Percentiles rank a stretch among this genome's conserved stretches.
phyloP scores from a whole-genome alignment of 805 yeast species.

The Metschnikowia vanudenii region DNA sequence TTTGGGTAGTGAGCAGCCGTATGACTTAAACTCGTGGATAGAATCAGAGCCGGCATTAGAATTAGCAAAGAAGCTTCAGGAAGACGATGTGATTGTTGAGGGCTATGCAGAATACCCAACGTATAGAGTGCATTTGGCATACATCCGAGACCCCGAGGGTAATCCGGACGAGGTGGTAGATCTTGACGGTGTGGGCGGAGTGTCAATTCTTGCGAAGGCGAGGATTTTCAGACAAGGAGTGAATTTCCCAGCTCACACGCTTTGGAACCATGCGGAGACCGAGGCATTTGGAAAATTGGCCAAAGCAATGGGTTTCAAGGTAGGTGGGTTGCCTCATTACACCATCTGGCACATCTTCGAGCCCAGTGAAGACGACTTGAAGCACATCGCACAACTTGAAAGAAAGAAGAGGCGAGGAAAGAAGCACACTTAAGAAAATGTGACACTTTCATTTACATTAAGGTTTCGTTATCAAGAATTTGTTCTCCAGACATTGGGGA shows the following conservation, averaged over 20 bases:
- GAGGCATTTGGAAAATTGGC: constrained; percentile 87
- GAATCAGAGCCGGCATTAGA: constrained; percentile 78
- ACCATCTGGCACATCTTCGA: constrained; percentile 89
- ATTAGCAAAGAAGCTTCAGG: constrained; percentile 61
- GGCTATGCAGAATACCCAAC: constrained; percentile 88
- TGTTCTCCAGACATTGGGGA: no score
- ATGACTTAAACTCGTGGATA: constrained; percentile 95
- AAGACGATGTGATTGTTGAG: constrained; percentile 85
- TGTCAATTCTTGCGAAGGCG: constrained; percentile 74
- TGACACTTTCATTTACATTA: no score
- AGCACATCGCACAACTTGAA: constrained; percentile 66
- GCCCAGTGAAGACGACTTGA: constrained; percentile 81
- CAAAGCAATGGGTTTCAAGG: constrained; percentile 71
- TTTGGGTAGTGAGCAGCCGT: constrained; percentile 88
- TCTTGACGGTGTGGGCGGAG: constrained; percentile 86
- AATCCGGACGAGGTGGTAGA: constrained; percentile 62
- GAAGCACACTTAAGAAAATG: constrained; percentile 3
- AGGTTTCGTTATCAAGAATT: not conserved
- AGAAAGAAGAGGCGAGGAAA: constrained; percentile 54
- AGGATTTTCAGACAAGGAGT: constrained; percentile 72
- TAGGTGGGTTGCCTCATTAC: constrained; percentile 88
- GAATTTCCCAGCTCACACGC: constrained; percentile 83
- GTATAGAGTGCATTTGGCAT: constrained; percentile 79
- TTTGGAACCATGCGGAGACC: constrained; percentile 83
- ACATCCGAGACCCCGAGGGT: constrained; percentile 61